These are phyloP conservation scores for Talaromyces verruculosus DNA, from an alignment of 2,329 filamentous ascomycete genomes.

Conservation along the genomic window DNA sequence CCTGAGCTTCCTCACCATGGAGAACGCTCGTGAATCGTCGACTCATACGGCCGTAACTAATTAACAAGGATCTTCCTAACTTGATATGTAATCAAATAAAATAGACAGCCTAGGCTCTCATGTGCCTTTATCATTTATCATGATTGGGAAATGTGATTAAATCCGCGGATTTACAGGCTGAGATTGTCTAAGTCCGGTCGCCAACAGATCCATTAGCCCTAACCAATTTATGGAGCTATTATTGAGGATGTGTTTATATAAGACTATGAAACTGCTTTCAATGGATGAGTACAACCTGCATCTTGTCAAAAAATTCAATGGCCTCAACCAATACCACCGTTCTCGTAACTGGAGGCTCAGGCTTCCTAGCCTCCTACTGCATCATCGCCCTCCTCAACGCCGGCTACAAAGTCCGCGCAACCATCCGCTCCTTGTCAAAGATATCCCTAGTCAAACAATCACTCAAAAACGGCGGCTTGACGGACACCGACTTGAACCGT, in stretches of 20 bases:
- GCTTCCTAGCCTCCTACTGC: slow-evolving; percentile 8
- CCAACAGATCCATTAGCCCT: neutral
- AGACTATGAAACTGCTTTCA: neutral
- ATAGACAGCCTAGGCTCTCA: neutral
- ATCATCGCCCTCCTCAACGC: neutral
- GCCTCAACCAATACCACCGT: neutral
- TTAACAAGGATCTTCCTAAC: neutral
- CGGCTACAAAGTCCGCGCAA: neutral
- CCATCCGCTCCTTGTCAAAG: neutral
- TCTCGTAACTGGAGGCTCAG: slow-evolving; percentile 1
- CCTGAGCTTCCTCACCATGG: neutral
- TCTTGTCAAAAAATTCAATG: neutral
- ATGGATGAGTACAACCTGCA: neutral
- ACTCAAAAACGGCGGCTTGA: neutral
- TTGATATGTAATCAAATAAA: neutral
- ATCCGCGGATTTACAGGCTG: neutral
- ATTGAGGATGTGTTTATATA: neutral
- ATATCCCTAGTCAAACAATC: neutral
- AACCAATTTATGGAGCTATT: neutral
- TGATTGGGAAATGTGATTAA: neutral
- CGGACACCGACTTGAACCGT: neutral
- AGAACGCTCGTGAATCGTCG: neutral
- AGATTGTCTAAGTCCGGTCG: neutral
- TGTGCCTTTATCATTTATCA: neutral
- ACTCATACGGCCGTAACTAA: neutral